Percentiles rank a stretch among this genome's conserved stretches.
phyloP scores from a whole-genome alignment of 2,329 filamentous ascomycete genomes.

The Epichloe uncinata region DNA sequence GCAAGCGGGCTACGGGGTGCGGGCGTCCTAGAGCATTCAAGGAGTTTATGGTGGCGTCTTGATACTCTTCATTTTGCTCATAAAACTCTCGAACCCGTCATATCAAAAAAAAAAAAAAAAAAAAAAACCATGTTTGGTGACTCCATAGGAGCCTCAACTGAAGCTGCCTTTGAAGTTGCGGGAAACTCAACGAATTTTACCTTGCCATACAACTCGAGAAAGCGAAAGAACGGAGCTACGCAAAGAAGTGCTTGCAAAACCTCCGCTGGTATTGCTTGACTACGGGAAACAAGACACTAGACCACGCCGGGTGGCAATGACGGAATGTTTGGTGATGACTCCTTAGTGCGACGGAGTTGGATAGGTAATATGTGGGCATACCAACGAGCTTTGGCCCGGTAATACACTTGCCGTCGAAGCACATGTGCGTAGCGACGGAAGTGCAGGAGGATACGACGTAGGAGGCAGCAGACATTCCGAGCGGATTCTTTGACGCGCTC shows the following conservation, averaged over 20 bases:
- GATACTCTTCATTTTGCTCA: not conserved
- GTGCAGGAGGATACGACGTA: not conserved
- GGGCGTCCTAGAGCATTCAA: conserved; percentile 12
- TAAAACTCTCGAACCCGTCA: not conserved
- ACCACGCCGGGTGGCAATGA: not conserved
- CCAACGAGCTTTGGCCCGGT: not conserved
- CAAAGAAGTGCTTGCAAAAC: not conserved
- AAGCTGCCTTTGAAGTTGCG: not conserved
- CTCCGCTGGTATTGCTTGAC: not conserved
- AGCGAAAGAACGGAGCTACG: no score
- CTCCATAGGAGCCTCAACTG: not conserved
- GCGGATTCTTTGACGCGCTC: not conserved
- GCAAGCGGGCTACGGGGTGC: conserved; percentile 1
- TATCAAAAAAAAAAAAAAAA: no score
- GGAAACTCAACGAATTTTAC: not conserved
- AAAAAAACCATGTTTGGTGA: not conserved
- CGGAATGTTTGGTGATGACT: conserved; percentile 4
- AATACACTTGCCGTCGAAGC: not conserved
- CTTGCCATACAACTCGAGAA: not conserved
- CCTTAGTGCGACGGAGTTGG: not conserved
- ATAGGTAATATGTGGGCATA: not conserved
- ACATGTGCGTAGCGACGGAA: not conserved
- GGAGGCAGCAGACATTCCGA: not conserved
- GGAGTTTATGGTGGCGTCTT: conserved; percentile 7
- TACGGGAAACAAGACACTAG: not conserved